These are phyloP conservation scores for Podospora didyma DNA, from an alignment of 495 filamentous ascomycete species.

Conservation along the genomic window DNA sequence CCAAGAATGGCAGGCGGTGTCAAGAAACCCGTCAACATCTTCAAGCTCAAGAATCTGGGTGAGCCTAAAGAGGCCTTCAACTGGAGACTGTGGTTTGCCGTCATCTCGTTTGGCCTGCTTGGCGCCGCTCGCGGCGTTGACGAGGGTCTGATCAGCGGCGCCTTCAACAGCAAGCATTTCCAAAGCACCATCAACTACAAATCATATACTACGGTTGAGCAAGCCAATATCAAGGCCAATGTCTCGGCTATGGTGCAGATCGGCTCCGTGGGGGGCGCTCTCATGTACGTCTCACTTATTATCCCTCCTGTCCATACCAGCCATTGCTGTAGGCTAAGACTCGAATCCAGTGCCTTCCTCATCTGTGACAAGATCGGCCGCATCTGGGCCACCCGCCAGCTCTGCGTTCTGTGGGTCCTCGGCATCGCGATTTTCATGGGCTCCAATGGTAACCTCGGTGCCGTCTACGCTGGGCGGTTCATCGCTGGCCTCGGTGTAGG, in stretches of 20 bases:
- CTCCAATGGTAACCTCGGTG: conserved; percentile 54
- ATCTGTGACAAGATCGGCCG: conserved; percentile 66
- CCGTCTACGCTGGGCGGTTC: conserved; percentile 64
- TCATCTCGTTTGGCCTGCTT: conserved; percentile 63
- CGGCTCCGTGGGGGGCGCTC: conserved; percentile 60
- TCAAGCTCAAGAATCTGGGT: conserved; percentile 49
- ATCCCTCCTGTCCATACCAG: neutral
- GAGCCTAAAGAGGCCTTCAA: conserved; percentile 60
- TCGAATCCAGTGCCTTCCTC: conserved; percentile 48
- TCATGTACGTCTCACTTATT: conserved; percentile 48
- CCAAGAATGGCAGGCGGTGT: conserved; percentile 56
- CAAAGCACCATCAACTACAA: conserved; percentile 55
- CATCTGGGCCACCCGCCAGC: conserved; percentile 64
- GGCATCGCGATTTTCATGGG: conserved; percentile 68
- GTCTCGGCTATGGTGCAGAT: conserved; percentile 72
- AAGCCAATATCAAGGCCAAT: conserved; percentile 62
- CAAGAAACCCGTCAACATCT: conserved; percentile 66
- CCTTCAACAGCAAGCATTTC: conserved; percentile 62
- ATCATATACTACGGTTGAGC: conserved; percentile 46
- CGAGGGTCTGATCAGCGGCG: conserved; percentile 65
- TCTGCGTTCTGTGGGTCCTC: conserved; percentile 62
- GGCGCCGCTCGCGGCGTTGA: conserved; percentile 70
- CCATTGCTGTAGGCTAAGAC: neutral
- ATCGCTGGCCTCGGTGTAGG: conserved; percentile 65
- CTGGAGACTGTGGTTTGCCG: conserved; percentile 62